Conservation (phyloP, 306 rosid genomes). For the Astragalus membranaceus region DNA sequence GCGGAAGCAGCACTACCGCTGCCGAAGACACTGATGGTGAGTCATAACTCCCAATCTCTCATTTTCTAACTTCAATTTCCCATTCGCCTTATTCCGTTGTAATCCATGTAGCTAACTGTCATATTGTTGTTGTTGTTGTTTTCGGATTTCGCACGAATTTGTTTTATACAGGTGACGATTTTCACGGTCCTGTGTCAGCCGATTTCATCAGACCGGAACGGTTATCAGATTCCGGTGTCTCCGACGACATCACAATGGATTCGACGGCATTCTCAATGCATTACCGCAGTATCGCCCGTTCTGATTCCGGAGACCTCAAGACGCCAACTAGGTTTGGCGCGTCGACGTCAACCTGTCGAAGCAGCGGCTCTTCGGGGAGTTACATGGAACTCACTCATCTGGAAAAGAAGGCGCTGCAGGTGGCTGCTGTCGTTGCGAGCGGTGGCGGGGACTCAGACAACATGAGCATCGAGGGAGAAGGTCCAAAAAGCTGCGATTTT, state of each 20-base stretch:
- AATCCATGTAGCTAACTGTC: neutral
- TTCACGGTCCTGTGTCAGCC: constrained; percentile 77
- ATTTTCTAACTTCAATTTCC: neutral
- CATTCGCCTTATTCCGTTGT: neutral
- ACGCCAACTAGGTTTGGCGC: constrained; percentile 52
- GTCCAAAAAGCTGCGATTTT: constrained; percentile 38
- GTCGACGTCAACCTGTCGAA: constrained; percentile 33
- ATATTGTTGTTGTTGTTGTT: neutral
- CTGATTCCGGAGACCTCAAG: constrained; percentile 69
- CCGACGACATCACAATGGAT: constrained; percentile 84
- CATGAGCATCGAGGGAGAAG: constrained; percentile 72
- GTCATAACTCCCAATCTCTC: neutral
- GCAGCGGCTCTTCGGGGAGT: constrained; percentile 43
- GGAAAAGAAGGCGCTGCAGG: constrained; percentile 28
- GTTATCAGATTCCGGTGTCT: constrained; percentile 60
- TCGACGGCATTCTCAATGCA: constrained; percentile 89
- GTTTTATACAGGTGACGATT: constrained; percentile 56
- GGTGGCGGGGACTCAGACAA: constrained; percentile 56
- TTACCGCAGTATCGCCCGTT: constrained; percentile 75
- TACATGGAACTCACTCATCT: constrained; percentile 52
- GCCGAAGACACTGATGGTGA: constrained; percentile 23
- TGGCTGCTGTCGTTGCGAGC: constrained; percentile 25
- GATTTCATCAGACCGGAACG: constrained; percentile 69
- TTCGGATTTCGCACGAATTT: neutral
- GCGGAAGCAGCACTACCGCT: constrained; percentile 30